These are phyloP conservation scores for Ascobolus immersus DNA, from an alignment of 495 filamentous ascomycete species.

Conservation along the genomic window DNA sequence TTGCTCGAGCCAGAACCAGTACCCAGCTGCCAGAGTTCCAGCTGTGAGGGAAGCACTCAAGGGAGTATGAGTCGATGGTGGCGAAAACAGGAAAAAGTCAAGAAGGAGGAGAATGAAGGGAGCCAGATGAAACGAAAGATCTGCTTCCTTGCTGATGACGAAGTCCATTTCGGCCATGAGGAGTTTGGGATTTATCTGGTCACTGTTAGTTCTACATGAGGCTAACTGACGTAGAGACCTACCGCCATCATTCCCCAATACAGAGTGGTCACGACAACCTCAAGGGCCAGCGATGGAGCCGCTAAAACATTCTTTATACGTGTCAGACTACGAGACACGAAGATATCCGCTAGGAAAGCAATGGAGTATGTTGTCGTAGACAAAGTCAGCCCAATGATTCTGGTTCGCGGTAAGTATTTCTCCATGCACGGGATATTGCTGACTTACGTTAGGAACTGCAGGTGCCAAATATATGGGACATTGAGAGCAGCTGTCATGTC, in stretches of 20 bases:
- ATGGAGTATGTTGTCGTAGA: constrained; percentile 40
- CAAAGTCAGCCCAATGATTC: constrained; percentile 52
- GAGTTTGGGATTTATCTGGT: no score
- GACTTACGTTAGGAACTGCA: constrained; percentile 18
- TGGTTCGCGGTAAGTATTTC: constrained; percentile 30
- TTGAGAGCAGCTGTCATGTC: no score
- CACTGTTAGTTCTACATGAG: no score
- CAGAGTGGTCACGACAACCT: constrained; percentile 56
- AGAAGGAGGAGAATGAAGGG: constrained; percentile 44
- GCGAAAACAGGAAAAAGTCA: constrained; percentile 51
- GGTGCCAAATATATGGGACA: constrained; percentile 9
- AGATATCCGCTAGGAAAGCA: constrained; percentile 53
- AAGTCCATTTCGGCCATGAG: no score
- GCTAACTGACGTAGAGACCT: constrained; percentile 3
- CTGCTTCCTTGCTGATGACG: no score
- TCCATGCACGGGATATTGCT: constrained; percentile 2
- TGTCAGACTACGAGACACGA: constrained; percentile 38
- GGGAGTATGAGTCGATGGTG: constrained; percentile 49
- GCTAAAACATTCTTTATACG: constrained; percentile 46
- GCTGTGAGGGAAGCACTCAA: constrained; percentile 37
- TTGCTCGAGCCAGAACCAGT: constrained; percentile 74
- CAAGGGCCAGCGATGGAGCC: constrained; percentile 48
- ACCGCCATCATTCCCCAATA: constrained; percentile 50
- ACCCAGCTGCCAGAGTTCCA: constrained; percentile 37
- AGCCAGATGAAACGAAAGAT: constrained; percentile 56